Evolutionary conservation across 345 rosid species (phyloP), one percentile per base, ranked within the genome.

Genomic region (Draba incana): DNA sequence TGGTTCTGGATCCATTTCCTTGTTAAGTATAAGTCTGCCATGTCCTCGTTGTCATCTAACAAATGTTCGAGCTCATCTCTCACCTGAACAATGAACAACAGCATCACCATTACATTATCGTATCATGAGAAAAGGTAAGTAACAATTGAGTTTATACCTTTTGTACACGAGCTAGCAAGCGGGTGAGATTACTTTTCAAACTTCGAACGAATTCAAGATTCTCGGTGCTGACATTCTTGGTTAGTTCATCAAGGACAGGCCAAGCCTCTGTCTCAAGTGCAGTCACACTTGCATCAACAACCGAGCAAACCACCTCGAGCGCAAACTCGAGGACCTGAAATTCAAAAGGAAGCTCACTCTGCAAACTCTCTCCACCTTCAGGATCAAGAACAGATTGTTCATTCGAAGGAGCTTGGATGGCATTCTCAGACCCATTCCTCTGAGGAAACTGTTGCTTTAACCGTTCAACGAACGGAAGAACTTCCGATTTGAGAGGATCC

Each of bases 271-370:
- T 83, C 82, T 88, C 97, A 42, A 90, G 87, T 3, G 86, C 81
- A 24, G 80, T 88, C 49, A 88, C 99, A 30, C 71, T 78, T 30
- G 77, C 74, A 66, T 86, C 97, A 79, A 91, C 75, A 78, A 57
- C 80, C 3, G 88, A 78, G 55, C 96, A 94, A 50, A 88, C 92
- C 38, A 82, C 81, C 79, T 94, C 97, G 2, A 94, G 78, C 24
- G 99, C 99, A 61, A 89, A 86, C 86, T 94, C 99, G 43, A 94
- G 86, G 69, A 94, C 96, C 77, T 88, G 95, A 81, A 94, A 86
- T 77, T 91, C 99, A 59, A 94, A 94, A 11, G 96, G 97, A 56
- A 90, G 98, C 77, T 90, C 96, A 65, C 81, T 71, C 62, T 88
- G 92, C 61, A 83, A 76, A 9, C 97, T 88, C 70, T 90, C 97